Conservation (phyloP, 345 rosid genomes). For the Murraya koenigii region DNA sequence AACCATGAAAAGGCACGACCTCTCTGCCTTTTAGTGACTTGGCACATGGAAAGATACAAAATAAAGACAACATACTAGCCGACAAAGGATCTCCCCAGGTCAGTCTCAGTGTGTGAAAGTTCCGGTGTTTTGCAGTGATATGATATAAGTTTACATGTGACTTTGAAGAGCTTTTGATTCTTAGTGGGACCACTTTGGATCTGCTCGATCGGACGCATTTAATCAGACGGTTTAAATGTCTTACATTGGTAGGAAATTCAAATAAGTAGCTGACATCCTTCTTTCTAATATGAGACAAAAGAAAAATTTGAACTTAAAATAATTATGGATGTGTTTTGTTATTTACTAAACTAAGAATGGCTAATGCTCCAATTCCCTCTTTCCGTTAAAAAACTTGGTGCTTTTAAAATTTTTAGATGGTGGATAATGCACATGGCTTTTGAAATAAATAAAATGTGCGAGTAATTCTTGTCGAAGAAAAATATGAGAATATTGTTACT, state of each 20-base stretch:
- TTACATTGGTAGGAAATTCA: background rate
- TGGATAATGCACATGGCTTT: too few species aligned
- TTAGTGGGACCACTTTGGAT: background rate
- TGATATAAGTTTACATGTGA: background rate
- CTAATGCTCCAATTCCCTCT: too few species aligned
- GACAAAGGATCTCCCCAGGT: slow-evolving; percentile 21
- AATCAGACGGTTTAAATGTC: background rate
- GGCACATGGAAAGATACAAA: slow-evolving; percentile 2
- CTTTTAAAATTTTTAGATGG: too few species aligned
- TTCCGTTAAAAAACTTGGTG: too few species aligned
- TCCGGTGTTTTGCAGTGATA: background rate
- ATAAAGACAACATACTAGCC: slow-evolving; percentile 21
- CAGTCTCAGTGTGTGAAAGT: slow-evolving; percentile 19
- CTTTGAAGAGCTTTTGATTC: background rate
- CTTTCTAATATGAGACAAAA: background rate
- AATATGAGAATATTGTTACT: background rate
- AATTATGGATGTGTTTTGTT: too few species aligned
- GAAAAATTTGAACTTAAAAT: background rate
- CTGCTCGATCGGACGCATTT: background rate
- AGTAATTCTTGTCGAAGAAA: background rate
- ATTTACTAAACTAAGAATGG: too few species aligned
- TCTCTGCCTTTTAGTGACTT: slow-evolving; percentile 6
- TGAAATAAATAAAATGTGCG: too few species aligned
- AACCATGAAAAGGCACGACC: slow-evolving; percentile 27
- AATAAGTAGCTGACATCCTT: background rate